These are phyloP conservation scores for Stagonosporopsis vannaccii DNA, from an alignment of 2,329 filamentous ascomycete species.

Conservation along the genomic window DNA sequence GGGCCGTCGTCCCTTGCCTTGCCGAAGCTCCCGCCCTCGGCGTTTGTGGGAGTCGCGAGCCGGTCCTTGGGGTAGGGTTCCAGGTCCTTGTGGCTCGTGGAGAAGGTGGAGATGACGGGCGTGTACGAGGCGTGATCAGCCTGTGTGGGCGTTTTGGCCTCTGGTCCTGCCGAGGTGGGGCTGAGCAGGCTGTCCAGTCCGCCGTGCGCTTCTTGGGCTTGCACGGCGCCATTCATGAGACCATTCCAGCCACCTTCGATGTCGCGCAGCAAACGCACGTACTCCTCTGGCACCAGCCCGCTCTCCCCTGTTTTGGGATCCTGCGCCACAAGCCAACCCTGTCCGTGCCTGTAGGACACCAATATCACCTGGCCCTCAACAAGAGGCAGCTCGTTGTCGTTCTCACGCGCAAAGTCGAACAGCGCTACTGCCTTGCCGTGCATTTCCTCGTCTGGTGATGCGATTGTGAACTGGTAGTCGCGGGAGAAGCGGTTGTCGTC, in stretches of 20 bases:
- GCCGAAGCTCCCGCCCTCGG: conserved; percentile 33
- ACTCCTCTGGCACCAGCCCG: conserved; percentile 94
- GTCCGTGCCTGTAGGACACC: conserved; percentile 93
- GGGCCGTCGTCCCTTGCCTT: conserved; percentile 28
- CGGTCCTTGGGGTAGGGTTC: conserved; percentile 55
- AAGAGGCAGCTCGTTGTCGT: conserved; percentile 93
- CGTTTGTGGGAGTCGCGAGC: conserved; percentile 46
- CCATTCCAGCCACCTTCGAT: conserved; percentile 83
- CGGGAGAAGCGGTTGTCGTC: conserved; percentile 84
- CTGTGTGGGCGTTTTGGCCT: conserved; percentile 52
- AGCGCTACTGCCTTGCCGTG: conserved; percentile 94
- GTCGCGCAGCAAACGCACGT: conserved; percentile 88
- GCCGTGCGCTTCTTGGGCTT: conserved; percentile 30
- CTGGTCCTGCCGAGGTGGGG: conserved; percentile 43
- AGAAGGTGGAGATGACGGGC: conserved; percentile 60
- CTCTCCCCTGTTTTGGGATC: conserved; percentile 94
- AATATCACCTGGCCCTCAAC: conserved; percentile 95
- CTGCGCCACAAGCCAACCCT: conserved; percentile 96
- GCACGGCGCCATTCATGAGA: conserved; percentile 46
- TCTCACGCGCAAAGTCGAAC: conserved; percentile 93
- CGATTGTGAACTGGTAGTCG: conserved; percentile 94
- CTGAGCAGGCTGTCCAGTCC: conserved; percentile 42
- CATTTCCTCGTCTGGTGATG: conserved; percentile 95
- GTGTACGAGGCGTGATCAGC: conserved; percentile 49
- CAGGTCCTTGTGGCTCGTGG: conserved; percentile 60